Percentiles rank a stretch among this genome's conserved stretches.
Evolutionary conservation across 176 grass and related monocot species (phyloP).

Genomic region (Triticum aestivum): IWGSC_CS_RefSeq_v2.1 NC_057798.1:640036131-640036630

Average conservation of each 20-base stretch:
- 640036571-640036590: background rate
- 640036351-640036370: conserved; percentile 28
- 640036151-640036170: background rate
- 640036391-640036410: conserved; percentile 13
- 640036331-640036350: background rate
- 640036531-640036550: background rate
- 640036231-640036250: background rate
- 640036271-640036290: background rate
- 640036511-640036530: background rate
- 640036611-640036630: background rate
- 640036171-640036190: background rate
- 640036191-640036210: background rate
- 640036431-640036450: conserved; percentile 33
- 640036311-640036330: background rate
- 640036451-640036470: conserved; percentile 29
- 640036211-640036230: background rate
- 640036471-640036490: background rate
- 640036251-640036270: background rate
- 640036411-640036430: conserved; percentile 11
- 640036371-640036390: conserved; percentile 21
- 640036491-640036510: conserved; percentile 16
- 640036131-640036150: background rate
- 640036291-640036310: background rate
- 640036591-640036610: background rate
- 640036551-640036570: background rate